These are phyloP conservation scores for Phylloporus rhodoxanthus DNA, from an alignment of 768 basidiomycete genomes.

Conservation along the genomic window DNA sequence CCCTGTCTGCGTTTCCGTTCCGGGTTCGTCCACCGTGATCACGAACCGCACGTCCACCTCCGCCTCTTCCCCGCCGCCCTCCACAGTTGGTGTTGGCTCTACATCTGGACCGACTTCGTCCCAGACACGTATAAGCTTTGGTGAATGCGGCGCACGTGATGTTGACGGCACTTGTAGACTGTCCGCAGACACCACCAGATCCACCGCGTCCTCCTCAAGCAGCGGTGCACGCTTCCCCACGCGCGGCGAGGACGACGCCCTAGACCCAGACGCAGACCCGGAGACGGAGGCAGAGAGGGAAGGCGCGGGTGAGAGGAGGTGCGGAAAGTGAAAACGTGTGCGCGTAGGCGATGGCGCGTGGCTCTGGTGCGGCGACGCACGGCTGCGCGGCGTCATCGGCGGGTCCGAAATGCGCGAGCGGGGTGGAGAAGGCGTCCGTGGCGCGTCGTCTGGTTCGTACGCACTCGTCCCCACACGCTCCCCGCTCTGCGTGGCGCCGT, in stretches of 20 bases:
- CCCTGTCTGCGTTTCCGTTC: neutral
- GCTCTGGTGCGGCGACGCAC: constrained; percentile 8
- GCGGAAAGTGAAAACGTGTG: constrained; percentile 14
- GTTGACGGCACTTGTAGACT: constrained; percentile 12
- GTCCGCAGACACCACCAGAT: constrained; percentile 58
- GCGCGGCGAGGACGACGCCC: neutral
- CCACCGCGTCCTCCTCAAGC: constrained; percentile 66
- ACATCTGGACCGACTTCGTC: constrained; percentile 5
- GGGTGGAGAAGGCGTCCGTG: constrained; percentile 9
- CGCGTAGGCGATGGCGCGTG: neutral
- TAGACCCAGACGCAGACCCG: neutral
- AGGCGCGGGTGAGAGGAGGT: neutral
- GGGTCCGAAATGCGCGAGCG: constrained; percentile 7
- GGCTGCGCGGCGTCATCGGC: constrained; percentile 5
- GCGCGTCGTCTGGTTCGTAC: constrained; percentile 6
- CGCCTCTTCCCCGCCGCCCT: neutral
- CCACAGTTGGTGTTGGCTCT: neutral
- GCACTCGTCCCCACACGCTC: neutral
- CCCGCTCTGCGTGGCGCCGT: constrained; percentile 25
- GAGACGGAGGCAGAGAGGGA: neutral
- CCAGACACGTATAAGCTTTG: constrained; percentile 25
- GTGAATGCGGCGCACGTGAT: constrained; percentile 13
- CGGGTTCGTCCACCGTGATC: constrained; percentile 2
- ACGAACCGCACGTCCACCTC: constrained; percentile 1
- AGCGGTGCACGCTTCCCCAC: constrained; percentile 17